Percentiles rank a stretch among this genome's conserved stretches.
phyloP scores from a whole-genome alignment of 148 eudicot species.

The Spergularia marina region DNA sequence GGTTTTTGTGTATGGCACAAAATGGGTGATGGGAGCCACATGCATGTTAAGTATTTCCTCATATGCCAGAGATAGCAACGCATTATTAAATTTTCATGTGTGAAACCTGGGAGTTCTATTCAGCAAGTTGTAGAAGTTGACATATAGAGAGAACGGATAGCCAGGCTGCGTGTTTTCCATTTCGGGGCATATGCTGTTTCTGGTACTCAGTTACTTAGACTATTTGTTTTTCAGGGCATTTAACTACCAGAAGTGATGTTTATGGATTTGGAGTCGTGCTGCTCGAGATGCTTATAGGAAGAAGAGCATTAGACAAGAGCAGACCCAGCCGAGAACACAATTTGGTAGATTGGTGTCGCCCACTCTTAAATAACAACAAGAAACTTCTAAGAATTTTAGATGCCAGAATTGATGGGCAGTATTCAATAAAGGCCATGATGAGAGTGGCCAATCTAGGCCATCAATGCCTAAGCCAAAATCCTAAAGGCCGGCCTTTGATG shows the following conservation, averaged over 20 bases:
- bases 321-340: conserved; percentile 79
- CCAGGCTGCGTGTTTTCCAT: no score
- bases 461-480: conserved; percentile 84
- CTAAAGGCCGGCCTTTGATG: conserved; percentile 81
- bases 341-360: conserved; percentile 84
- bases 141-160: no score
- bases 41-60: no score
- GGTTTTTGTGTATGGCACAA: no score
- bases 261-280: conserved; percentile 86
- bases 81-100: no score
- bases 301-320: conserved; percentile 74
- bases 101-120: no score
- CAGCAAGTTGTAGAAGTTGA: no score
- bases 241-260: conserved; percentile 82
- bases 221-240: conserved; percentile 50
- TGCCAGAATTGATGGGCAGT: conserved; percentile 80
- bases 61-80: no score
- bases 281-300: conserved; percentile 85
- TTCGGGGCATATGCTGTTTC: no score
- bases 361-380: conserved; percentile 68
- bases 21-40: no score
- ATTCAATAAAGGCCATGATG: conserved; percentile 49
- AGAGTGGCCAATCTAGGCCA: conserved; percentile 73
- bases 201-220: neutral
- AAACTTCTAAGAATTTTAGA: conserved; percentile 65